Base-by-base conservation (phyloP, 805 yeast species). In the Candida oleophila region DNA sequence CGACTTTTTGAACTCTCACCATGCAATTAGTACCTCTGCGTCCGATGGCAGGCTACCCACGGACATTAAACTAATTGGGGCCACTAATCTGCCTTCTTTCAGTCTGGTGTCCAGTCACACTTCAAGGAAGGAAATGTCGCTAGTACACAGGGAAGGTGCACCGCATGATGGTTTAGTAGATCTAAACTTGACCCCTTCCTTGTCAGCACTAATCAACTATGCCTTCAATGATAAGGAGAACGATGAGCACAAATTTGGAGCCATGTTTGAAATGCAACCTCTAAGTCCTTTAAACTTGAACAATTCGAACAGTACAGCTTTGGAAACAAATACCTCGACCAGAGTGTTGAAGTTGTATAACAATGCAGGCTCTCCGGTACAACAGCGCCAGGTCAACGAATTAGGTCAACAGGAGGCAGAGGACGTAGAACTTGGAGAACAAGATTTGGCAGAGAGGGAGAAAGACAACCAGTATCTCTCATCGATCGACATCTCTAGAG, bases 161-260 rank as follows among this genome's bases (percentile, higher is more conserved):
- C 16, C 21, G 19, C 7, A 12, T 4, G 32, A 5, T 19, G 20
- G 16, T 15, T 22, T 22, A 16, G 22, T n/a, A 5, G 46, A 43
- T 30, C 42, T 64, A 36, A 60, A 63, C 39, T 50, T 68, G 20
- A 66, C 72, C 12, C 74, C 74, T 1, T 63, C 71, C 2, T 55
- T 69, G n/a, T 60, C 73, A 3, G 74, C 73, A 1, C 53, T 69
- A 19, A 64, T 69, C 28, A 67, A 61, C 46, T 60, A 60, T 46
- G 73, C 71, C 4, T 64, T 66, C 46, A 54, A 47, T 18, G 66
- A 66, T 16, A 57, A 49, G 4, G 48, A 52, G 2, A 49, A 47
- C 15, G 41, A 49, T 5, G 61, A 53, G 3, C 46, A 49, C 9
- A 51, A 49, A 3, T 30, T 56, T 19, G 54, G 56, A 25, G 36